Conservation (phyloP, 139 green algal genomes). For the Chlamydomonas schloesseri region DNA sequence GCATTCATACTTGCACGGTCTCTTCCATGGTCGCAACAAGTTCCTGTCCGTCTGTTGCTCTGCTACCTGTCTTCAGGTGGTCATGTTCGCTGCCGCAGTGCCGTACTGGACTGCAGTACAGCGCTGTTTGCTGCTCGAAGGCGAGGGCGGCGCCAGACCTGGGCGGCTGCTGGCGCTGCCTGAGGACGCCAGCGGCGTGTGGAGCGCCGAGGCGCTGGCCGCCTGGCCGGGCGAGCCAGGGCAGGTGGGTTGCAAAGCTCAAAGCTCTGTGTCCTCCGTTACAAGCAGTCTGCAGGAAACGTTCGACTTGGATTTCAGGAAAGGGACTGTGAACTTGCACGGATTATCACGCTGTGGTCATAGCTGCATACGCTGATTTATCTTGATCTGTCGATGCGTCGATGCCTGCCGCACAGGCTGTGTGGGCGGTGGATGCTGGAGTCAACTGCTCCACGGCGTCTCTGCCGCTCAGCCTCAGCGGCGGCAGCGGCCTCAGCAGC, state of each 20-base stretch:
- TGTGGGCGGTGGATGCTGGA: background rate
- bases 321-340: no score
- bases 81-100: background rate
- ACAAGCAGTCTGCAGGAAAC: no score
- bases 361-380: no score
- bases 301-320: no score
- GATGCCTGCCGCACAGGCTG: background rate
- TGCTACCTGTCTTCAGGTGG: no score
- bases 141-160: background rate
- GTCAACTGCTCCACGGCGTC: slow-evolving; percentile 3
- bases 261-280: no score
- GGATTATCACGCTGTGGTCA: no score
- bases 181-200: background rate
- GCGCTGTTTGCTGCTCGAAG: background rate
- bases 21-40: no score
- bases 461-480: background rate
- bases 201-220: background rate
- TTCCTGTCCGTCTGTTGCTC: no score
- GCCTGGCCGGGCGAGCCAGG: background rate
- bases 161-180: slow-evolving; percentile 18
- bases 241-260: no score
- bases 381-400: no score
- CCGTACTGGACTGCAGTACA: slow-evolving; percentile 8
- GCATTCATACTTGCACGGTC: no score
- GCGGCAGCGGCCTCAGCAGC: background rate